Evolutionary conservation across 2,329 filamentous ascomycete genomes (phyloP).

Genomic region (Helicocarpus griseus): DNA sequence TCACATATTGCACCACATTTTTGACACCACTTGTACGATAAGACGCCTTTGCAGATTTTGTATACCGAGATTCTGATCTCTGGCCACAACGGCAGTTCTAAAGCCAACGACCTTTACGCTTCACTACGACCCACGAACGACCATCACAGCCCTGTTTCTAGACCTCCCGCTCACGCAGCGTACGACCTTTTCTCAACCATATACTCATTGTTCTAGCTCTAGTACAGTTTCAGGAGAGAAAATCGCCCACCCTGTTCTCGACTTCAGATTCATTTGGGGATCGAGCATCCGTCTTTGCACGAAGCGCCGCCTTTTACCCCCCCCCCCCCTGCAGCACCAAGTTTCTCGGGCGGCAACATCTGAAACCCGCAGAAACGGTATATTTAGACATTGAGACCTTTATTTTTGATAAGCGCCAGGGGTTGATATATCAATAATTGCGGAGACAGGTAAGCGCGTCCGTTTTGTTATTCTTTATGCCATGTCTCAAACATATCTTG

Average conservation of each 20-base stretch:
- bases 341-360: neutral
- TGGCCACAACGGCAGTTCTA: neutral
- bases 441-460: constrained; percentile 3
- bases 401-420: too few species aligned
- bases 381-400: neutral
- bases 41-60: neutral
- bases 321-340: neutral
- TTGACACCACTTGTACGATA: constrained; percentile 3
- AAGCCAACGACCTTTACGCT: neutral
- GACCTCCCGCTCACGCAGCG: neutral
- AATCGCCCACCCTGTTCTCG: neutral
- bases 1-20: neutral
- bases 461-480: neutral
- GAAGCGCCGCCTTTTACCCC: neutral
- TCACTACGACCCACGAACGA: neutral
- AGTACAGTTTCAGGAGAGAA: neutral
- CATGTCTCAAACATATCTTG: neutral
- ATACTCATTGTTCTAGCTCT: neutral
- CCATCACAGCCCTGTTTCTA: neutral
- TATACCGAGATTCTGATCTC: neutral
- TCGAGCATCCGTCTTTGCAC: neutral
- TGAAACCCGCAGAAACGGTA: neutral
- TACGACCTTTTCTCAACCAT: neutral
- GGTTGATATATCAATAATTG: neutral
- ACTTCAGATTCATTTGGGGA: neutral